Evolutionary conservation across 352 stramenopile genomes (phyloP), one percentile per base, ranked within the genome.

Genomic region (Blastocystis sp.): DNA sequence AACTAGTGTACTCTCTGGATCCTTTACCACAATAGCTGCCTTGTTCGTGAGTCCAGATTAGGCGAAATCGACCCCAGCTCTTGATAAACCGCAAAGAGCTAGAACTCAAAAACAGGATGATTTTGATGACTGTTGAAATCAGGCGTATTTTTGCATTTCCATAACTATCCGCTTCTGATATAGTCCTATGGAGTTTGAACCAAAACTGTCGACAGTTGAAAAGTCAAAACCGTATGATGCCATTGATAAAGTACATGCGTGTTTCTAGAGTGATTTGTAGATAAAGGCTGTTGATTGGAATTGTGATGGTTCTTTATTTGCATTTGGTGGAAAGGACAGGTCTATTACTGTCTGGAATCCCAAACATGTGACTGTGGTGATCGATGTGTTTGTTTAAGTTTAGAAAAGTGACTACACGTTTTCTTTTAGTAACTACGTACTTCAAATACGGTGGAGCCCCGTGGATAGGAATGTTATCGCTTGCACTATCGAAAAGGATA

Each of bases 281-380:
- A 81, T 81, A 30, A 81, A 81, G 54, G 53, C 37, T 41, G 18
- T 81, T 7, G 70, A 81, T 41, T 81, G 70, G 70, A 81, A 41
- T 65, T 26, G 11, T 20, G 37, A 18, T 37, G 70, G 70, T 62
- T 39, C 20, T 26, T 20, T 65, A 24, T 34, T 81, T 26, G 70
- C 70, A n/a, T 81, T 47, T 9, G 45, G 70, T 39, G 39, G 70
- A 43, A 81, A 54, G 18, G 70, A 81, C 55, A 26, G 18, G 20
- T 45, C 70, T 34, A 47, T 81, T 6, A 50, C 20, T 11, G 65
- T 81, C 1, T 81, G 70, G 70, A 81, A 81, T 54, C 30, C 70
- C 13, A 50, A 81, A 43, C 70, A 54, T 20, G 39, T n/a, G 18
- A 62, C 26, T 65, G 70, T 81, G 20, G 4, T 30, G 24, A 18